phyloP scores from a whole-genome alignment of 2,329 filamentous ascomycete genomes.

The Fusarium dlaminii region DNA sequence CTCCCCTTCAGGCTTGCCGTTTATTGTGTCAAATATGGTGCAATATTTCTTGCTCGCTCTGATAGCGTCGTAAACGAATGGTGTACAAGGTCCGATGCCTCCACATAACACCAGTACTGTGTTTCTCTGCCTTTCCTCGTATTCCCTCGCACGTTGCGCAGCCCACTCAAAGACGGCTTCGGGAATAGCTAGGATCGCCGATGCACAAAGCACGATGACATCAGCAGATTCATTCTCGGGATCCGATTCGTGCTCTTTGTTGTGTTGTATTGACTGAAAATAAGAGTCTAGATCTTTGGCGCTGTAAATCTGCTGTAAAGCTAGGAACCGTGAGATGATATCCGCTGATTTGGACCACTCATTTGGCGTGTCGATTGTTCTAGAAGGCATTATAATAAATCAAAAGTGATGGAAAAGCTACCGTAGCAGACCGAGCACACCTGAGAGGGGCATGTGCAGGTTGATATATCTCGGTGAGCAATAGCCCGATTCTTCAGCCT shows the following conservation, averaged over 20 bases:
- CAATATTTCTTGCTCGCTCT: background rate
- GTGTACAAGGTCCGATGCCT: background rate
- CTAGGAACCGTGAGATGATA: background rate
- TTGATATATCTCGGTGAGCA: slow-evolving; percentile 1
- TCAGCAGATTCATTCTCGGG: accelerated
- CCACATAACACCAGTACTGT: slow-evolving; percentile 7
- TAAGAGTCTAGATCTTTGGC: background rate
- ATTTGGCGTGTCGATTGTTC: accelerated
- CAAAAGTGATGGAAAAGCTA: accelerated
- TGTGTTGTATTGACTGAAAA: background rate
- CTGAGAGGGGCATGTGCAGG: accelerated
- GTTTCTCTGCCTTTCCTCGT: accelerated
- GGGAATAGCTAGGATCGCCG: slow-evolving; percentile 11
- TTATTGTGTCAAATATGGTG: background rate
- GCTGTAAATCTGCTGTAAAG: slow-evolving; percentile 16
- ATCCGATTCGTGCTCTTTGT: accelerated
- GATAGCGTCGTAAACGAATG: slow-evolving; percentile 16
- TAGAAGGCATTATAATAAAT: background rate
- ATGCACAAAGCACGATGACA: slow-evolving; percentile 9
- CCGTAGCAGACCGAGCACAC: background rate
- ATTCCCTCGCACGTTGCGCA: accelerated
- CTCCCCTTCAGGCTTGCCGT: slow-evolving; percentile 7
- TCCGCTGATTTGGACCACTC: background rate
- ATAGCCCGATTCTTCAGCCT: background rate
- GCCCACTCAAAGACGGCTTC: slow-evolving; percentile 24